phyloP scores from a whole-genome alignment of 2,329 filamentous ascomycete genomes.

The Fusarium chaquense region DNA sequence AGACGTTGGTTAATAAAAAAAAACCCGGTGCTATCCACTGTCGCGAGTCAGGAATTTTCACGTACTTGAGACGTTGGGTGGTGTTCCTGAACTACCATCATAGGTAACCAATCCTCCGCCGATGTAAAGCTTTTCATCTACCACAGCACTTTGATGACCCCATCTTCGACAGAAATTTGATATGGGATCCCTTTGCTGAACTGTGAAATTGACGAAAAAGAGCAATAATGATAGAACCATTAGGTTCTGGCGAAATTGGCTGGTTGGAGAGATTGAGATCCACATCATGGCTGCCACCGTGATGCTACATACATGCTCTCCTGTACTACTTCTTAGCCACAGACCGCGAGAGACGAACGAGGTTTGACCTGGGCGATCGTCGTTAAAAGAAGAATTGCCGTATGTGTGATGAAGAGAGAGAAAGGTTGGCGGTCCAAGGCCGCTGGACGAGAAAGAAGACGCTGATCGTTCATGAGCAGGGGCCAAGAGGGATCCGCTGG shows the following conservation, averaged over 20 bases:
- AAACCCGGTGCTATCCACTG: neutral
- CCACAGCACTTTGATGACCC: constrained; percentile 70
- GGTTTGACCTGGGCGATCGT: constrained; percentile 13
- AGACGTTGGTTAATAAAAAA: constrained; percentile 16
- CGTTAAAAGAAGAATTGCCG: constrained; percentile 8
- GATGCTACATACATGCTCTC: constrained; percentile 42
- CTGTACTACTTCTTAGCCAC: constrained; percentile 22
- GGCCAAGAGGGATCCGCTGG: constrained; percentile 21
- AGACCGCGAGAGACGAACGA: constrained; percentile 12
- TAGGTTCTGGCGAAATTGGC: constrained; percentile 33
- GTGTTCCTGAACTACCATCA: constrained; percentile 61
- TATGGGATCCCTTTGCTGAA: constrained; percentile 63
- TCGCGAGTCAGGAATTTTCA: constrained; percentile 21
- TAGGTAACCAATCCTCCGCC: constrained; percentile 71
- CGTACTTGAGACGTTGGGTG: constrained; percentile 68
- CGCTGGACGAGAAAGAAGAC: constrained; percentile 14
- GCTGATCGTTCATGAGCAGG: constrained; percentile 34
- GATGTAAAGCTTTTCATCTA: constrained; percentile 71
- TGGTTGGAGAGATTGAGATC: constrained; percentile 37
- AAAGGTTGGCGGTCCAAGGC: constrained; percentile 13
- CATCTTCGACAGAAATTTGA: constrained; percentile 66
- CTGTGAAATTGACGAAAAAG: constrained; percentile 35
- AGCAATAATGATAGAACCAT: constrained; percentile 38
- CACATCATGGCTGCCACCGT: constrained; percentile 44
- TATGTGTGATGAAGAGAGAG: constrained; percentile 16